Evolutionary conservation across 768 basidiomycete species (phyloP).

Genomic region (Russula ochroleuca): DNA sequence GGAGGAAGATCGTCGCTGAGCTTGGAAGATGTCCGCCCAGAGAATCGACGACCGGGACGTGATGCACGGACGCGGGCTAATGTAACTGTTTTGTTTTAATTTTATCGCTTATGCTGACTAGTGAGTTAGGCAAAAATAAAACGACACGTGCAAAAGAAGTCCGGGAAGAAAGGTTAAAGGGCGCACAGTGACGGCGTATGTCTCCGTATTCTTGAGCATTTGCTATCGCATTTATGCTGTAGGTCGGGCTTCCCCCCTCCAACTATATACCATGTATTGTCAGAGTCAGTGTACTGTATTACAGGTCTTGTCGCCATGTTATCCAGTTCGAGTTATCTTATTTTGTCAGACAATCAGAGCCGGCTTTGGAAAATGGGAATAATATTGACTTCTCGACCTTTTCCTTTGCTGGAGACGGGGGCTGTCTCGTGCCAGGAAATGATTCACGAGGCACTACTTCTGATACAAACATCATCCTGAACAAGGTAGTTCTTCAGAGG

Average conservation of each 20-base stretch:
- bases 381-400: no score
- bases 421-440: no score
- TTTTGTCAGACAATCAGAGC: background rate
- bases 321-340: slow-evolving; percentile 3
- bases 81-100: slow-evolving; percentile 24
- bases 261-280: slow-evolving; percentile 2
- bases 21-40: slow-evolving; percentile 27
- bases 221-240: slow-evolving; percentile 16
- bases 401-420: no score
- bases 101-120: background rate
- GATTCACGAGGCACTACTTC: no score
- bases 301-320: slow-evolving; percentile 2
- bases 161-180: slow-evolving; percentile 12
- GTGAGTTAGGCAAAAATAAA: slow-evolving; percentile 32
- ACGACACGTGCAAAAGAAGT: slow-evolving; percentile 31
- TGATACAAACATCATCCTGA: no score
- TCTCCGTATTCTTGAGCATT: background rate
- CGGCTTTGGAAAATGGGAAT: background rate
- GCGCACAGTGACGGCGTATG: background rate
- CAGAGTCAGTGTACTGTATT: slow-evolving; percentile 11
- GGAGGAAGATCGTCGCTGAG: slow-evolving; percentile 20
- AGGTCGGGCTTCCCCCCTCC: background rate
- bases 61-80: slow-evolving; percentile 37
- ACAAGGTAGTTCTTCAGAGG: no score
- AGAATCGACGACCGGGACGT: slow-evolving; percentile 31